Evolutionary conservation across 352 stramenopile species (phyloP).

Genomic region (Albugo candida): DNA sequence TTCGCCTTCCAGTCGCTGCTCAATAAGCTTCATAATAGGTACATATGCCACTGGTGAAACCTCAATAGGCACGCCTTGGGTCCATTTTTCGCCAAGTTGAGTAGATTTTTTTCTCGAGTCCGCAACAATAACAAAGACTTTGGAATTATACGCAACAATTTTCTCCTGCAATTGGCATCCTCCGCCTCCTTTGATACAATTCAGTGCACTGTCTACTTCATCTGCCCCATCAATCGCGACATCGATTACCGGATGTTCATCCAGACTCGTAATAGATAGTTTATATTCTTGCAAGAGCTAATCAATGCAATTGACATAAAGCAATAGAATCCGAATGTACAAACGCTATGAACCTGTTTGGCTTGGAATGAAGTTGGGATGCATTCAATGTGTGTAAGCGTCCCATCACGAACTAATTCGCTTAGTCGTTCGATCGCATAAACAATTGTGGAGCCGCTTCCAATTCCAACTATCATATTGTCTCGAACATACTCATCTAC

Average conservation of each 20-base stretch:
- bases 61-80: conserved; percentile 88
- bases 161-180: conserved; percentile 90
- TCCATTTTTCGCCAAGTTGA: conserved; percentile 74
- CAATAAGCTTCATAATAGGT: conserved; percentile 71
- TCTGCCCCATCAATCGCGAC: conserved; percentile 98
- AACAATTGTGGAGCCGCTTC: conserved; percentile 95
- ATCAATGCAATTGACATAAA: conserved; percentile 6
- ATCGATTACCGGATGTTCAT: conserved; percentile 82
- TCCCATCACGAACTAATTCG: conserved; percentile 80
- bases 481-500: conserved; percentile 86
- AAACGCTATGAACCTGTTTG: conserved; percentile 45
- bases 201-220: conserved; percentile 92
- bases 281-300: conserved; percentile 75
- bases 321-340: background rate
- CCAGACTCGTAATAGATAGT: conserved; percentile 61
- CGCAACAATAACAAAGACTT: conserved; percentile 96
- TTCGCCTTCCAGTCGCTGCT: conserved; percentile 22
- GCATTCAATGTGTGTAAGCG: conserved; percentile 88
- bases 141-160: conserved; percentile 84
- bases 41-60: conserved; percentile 96
- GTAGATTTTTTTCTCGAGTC: conserved; percentile 86
- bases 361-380: conserved; percentile 97
- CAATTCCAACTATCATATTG: conserved; percentile 94
- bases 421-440: conserved; percentile 94
- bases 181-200: conserved; percentile 96